Evolutionary conservation across 2,329 filamentous ascomycete genomes (phyloP), one percentile per base, ranked within the genome.

Genomic region (Arachnopeziza araneosa): DNA sequence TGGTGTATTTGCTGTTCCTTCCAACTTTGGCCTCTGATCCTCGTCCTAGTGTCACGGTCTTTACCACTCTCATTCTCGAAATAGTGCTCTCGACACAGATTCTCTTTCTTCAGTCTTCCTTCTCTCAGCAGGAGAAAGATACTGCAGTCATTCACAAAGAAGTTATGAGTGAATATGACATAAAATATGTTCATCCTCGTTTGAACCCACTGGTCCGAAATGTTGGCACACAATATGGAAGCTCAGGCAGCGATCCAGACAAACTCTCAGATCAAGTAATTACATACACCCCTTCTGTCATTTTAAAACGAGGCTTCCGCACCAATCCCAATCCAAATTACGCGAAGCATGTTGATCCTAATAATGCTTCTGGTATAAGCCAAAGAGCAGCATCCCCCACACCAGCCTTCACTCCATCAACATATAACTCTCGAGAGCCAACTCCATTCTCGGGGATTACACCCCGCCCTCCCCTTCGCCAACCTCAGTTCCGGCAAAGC

Each of bases 131-230:
- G 73, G 85, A 84, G 62, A 96, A 92, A 72, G 95, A 99, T 73
- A 85, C 84, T 1, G 81, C 86, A 1, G 82, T 97, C 53, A 89
- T 99, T 60, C 91, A 96, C 67, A 91, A 89, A 68, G 90, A 98
- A 75, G 93, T 98, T 5, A 81, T 98, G 75, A 88, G 92, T 72
- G 95, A 99, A 75, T 99, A 99, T 72, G 91, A 98, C 72, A 90
- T 86, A 67, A 99, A 99, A 77, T 97, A 89, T 70, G 95, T 99
- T 0, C 91, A 96, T 70, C 95, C 95, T 1, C 83, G 87, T 12
- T 83, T 96, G n/a, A 90, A 96, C 67, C 90, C 89, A 8, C 79
- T 89, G 5, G 90, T 96, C 65, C 79, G 87, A 65, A 84, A 89
- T 69, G 91, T 93, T 1, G 89, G 85, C 6, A 95, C 89, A 0